These are phyloP conservation scores for Ilyonectria destructans DNA, from an alignment of 2,329 filamentous ascomycete species.

Conservation along the genomic window DNA sequence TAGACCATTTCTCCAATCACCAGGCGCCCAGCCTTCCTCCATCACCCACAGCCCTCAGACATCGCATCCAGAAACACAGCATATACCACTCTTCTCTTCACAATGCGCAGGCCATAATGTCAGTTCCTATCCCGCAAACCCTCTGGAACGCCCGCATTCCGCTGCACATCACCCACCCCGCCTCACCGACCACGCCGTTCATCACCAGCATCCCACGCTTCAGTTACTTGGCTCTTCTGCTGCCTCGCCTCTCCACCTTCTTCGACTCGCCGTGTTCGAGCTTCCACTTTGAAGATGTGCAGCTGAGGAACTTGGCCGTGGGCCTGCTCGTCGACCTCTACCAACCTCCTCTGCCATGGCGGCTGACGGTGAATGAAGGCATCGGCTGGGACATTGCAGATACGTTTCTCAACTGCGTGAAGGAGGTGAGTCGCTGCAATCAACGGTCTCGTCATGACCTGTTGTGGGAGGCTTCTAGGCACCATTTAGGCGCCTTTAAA, in stretches of 20 bases:
- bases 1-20: constrained; percentile 6
- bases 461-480: not conserved
- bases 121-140: constrained; percentile 58
- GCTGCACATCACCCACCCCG: constrained; percentile 68
- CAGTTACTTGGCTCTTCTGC: constrained; percentile 72
- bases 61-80: not conserved
- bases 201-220: constrained; percentile 71
- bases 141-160: constrained; percentile 72
- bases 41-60: constrained; percentile 5
- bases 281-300: constrained; percentile 72
- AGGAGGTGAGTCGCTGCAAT: constrained; percentile 65
- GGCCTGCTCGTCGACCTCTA: constrained; percentile 73
- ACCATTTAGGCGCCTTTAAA: not conserved
- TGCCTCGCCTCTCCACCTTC: constrained; percentile 69
- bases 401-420: constrained; percentile 76
- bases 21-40: not conserved
- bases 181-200: constrained; percentile 65
- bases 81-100: constrained; percentile 10
- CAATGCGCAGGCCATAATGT: constrained; percentile 48
- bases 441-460: not conserved
- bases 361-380: constrained; percentile 69
- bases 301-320: constrained; percentile 68
- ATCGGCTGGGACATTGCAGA: constrained; percentile 73
- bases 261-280: constrained; percentile 71
- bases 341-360: constrained; percentile 69